Base-by-base conservation (phyloP, 2,329 filamentous ascomycete genomes). In the Hymenoscyphus infarciens region DNA sequence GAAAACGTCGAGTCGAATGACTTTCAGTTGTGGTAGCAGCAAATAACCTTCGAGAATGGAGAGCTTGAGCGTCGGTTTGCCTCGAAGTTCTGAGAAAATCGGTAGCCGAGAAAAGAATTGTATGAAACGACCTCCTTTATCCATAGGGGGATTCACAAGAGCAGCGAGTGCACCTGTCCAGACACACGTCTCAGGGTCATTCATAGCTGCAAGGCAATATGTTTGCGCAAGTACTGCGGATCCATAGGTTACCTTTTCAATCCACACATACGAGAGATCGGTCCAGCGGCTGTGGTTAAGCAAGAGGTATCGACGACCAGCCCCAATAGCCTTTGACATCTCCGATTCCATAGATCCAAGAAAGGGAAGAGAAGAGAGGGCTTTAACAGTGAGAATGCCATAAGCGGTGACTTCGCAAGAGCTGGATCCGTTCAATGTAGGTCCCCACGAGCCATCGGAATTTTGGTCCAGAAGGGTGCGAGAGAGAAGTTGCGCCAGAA, bases 401-500 rank as follows among this genome's bases (percentile, higher is more conserved):
- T 62, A 62, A 25, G 60, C 60, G 2, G 60, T 62, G 10, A 27
- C 55, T 42, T 62, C 60, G 29, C 29, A 31, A 31, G 29, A 31
- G 29, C 5, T 31, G 29, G 29, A 5, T 6, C 29, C 29, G 7
- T 31, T 31, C 6, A 11, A 3, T 3, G 10, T 33, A 15, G 42
- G 5, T 8, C 19, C 54, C 60, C 60, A 62, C 3, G 55, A 62
- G 11, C 60, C 56, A 22, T 57, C 39, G 16, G 27, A 27, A 2
- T 53, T 8, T 35, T 56, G 60, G 5, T 22, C 11, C 10, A 19
- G 6, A 16, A 61, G 22, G 15, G 54, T 56, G n/a, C 19, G 10
- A 22, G n/a, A 15, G 6, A 56, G 29, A 16, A 61, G 45, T 22
- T 61, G 52, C 13, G 31, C 11, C 16, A 45, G 38, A n/a, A 53